phyloP scores from a whole-genome alignment of 768 basidiomycete genomes.

The Sutorius australiensis region DNA sequence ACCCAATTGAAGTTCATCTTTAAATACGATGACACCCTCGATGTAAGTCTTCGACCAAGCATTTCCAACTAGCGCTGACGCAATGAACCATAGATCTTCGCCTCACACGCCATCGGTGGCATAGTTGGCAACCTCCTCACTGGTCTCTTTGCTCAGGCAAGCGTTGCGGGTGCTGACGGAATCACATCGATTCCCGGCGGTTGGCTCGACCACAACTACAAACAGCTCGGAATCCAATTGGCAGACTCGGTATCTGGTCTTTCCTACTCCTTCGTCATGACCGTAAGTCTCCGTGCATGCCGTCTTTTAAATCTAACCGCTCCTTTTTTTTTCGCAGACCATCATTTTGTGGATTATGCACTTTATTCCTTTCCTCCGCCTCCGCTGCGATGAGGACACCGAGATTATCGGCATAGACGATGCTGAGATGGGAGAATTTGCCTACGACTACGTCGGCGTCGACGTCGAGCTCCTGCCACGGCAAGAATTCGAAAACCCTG shows the following conservation, averaged over 20 bases:
- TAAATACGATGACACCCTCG: conserved; percentile 75
- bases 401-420: conserved; percentile 89
- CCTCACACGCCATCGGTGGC: conserved; percentile 77
- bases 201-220: conserved; percentile 80
- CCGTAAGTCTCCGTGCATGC: conserved; percentile 43
- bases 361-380: conserved; percentile 71
- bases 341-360: conserved; percentile 88
- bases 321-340: conserved; percentile 39
- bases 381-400: conserved; percentile 61
- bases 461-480: conserved; percentile 46
- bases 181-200: conserved; percentile 65
- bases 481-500: conserved; percentile 28
- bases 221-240: conserved; percentile 83
- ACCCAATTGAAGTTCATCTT: conserved; percentile 87
- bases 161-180: conserved; percentile 80
- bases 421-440: conserved; percentile 85
- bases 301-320: not conserved
- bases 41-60: conserved; percentile 44
- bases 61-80: not conserved
- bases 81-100: conserved; percentile 64
- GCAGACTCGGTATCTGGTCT: conserved; percentile 69
- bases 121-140: conserved; percentile 81
- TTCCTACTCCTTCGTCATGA: conserved; percentile 71
- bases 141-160: conserved; percentile 80
- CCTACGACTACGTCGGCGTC: conserved; percentile 81